Evolutionary conservation across 2,329 filamentous ascomycete genomes (phyloP).

Genomic region (Phoma sp.): DNA sequence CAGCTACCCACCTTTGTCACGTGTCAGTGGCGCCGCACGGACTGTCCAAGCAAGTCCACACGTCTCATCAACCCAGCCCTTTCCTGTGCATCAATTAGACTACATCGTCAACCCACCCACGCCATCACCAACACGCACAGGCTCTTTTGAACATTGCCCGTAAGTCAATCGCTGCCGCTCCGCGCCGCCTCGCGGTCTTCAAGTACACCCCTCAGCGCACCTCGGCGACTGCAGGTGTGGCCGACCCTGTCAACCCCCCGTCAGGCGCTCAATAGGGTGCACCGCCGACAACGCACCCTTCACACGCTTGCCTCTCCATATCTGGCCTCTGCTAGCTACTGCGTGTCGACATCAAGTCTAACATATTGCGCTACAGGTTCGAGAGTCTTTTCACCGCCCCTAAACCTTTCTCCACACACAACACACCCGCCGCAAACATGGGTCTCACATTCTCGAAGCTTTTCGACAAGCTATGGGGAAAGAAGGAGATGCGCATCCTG

Average conservation of each 20-base stretch:
- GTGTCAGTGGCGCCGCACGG: constrained; percentile 37
- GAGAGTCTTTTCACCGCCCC: constrained; percentile 44
- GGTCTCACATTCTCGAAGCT: constrained; percentile 93
- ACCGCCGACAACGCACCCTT: constrained; percentile 15
- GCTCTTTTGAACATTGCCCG: constrained; percentile 44
- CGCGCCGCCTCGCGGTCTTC: constrained; percentile 23
- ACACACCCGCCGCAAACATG: constrained; percentile 70
- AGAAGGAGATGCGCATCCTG: constrained; percentile 97
- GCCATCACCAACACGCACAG: constrained; percentile 44
- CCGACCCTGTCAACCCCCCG: constrained; percentile 33
- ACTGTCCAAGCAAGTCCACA: constrained; percentile 28
- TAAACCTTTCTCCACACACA: constrained; percentile 29
- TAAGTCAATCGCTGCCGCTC: constrained; percentile 39
- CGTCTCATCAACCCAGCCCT: constrained; percentile 48
- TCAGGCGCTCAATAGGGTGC: constrained; percentile 33
- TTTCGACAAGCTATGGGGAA: constrained; percentile 98
- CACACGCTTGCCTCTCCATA: constrained; percentile 11
- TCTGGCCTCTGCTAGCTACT: constrained; percentile 18
- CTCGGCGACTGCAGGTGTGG: constrained; percentile 28
- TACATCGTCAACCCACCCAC: constrained; percentile 43
- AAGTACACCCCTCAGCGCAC: constrained; percentile 17
- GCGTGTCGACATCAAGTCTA: constrained; percentile 23
- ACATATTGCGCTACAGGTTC: constrained; percentile 36
- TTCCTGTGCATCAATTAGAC: constrained; percentile 49
- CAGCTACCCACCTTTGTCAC: constrained; percentile 32